phyloP scores from a whole-genome alignment of 768 basidiomycete genomes.

The Auricularia sp. region DNA sequence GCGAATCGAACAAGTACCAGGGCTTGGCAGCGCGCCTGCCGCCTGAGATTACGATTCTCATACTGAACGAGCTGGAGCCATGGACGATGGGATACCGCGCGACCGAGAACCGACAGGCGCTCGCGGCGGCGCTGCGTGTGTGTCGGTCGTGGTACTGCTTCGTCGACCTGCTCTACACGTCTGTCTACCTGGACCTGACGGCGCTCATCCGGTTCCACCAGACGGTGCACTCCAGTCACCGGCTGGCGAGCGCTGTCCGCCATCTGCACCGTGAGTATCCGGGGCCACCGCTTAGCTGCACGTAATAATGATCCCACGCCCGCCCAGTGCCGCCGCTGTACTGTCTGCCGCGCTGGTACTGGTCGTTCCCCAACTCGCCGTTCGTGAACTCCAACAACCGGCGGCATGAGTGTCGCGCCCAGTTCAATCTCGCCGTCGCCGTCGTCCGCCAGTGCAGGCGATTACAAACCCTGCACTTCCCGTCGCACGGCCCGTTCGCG shows the following conservation, averaged over 20 bases:
- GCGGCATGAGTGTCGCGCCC: background rate
- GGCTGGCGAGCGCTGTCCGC: background rate
- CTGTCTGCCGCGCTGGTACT: background rate
- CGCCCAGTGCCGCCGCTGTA: background rate
- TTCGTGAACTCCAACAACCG: conserved; percentile 1
- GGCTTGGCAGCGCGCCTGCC: background rate
- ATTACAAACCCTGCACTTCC: background rate
- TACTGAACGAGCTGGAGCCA: background rate
- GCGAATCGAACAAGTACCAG: background rate
- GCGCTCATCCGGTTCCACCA: background rate
- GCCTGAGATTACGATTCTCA: background rate
- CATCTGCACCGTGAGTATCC: background rate
- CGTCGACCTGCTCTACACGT: background rate
- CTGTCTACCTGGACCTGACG: background rate
- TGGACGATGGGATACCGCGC: background rate
- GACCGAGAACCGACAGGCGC: background rate
- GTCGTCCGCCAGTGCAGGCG: background rate
- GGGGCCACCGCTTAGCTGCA: too few relatives aligned
- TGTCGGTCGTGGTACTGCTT: background rate
- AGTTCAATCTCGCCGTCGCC: background rate
- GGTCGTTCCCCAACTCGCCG: background rate
- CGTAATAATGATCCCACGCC: too few relatives aligned
- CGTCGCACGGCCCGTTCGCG: background rate
- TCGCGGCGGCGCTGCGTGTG: background rate
- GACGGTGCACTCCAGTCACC: background rate